Percentiles rank a stretch among this genome's conserved stretches.
These are phyloP conservation scores for Hypoxylon sp. DNA, from an alignment of 2,329 filamentous ascomycete species.

Conservation along the genomic window DNA sequence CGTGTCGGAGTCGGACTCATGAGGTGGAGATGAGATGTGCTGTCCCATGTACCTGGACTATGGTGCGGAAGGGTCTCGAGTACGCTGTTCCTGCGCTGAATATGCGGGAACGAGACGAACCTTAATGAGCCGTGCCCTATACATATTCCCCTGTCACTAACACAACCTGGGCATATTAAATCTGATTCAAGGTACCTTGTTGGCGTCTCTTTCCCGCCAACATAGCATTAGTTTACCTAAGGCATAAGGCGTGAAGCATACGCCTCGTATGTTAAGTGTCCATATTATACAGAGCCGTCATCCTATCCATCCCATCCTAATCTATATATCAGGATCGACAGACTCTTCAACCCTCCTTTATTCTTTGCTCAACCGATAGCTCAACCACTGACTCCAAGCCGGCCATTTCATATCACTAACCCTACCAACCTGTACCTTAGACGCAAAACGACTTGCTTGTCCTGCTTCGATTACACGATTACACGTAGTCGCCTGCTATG, in stretches of 20 bases:
- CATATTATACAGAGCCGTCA: constrained; percentile 7
- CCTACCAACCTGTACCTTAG: neutral
- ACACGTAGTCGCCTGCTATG: neutral
- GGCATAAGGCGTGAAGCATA: neutral
- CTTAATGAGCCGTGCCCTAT: neutral
- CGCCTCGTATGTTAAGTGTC: constrained; percentile 1
- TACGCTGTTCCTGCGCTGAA: neutral
- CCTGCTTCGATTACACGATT: neutral
- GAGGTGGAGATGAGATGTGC: constrained; percentile 3
- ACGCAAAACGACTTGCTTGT: neutral
- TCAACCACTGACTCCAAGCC: neutral
- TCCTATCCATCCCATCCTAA: neutral
- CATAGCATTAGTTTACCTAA: constrained; percentile 3
- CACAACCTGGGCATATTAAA: constrained; percentile 1
- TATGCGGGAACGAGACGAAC: neutral
- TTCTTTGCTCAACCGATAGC: neutral
- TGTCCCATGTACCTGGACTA: constrained; percentile 7
- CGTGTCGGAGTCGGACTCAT: neutral
- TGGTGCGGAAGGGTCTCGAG: neutral
- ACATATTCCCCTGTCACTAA: neutral
- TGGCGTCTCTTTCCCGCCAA: constrained; percentile 4
- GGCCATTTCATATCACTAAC: neutral
- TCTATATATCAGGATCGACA: constrained; percentile 3
- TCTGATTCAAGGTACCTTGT: neutral
- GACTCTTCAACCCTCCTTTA: neutral